phyloP scores from a whole-genome alignment of 2,329 filamentous ascomycete species.

The Atkinsonella hypoxylon region DNA sequence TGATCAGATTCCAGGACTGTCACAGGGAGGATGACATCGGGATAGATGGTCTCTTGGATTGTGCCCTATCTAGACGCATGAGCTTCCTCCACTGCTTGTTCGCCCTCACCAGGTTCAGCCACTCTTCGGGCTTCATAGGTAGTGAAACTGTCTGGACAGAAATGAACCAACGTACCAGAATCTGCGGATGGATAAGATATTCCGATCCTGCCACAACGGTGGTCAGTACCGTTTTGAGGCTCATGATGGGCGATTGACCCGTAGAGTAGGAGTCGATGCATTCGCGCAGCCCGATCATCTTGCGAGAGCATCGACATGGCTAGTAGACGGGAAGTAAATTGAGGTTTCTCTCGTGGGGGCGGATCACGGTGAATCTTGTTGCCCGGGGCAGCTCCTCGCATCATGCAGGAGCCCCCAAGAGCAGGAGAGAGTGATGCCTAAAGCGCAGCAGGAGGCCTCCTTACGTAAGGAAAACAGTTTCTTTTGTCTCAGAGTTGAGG shows the following conservation, averaged over 20 bases:
- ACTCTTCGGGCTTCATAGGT: not conserved
- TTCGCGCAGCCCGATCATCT: not conserved
- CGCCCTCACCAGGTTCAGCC: too few relatives aligned
- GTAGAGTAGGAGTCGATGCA: not conserved
- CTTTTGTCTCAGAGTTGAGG: too few relatives aligned
- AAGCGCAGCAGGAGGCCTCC: too few relatives aligned
- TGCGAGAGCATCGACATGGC: slow-evolving; percentile 2
- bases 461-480: too few relatives aligned
- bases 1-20: slow-evolving; percentile 27
- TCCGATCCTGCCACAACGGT: slow-evolving; percentile 25
- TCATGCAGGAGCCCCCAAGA: too few relatives aligned
- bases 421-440: too few relatives aligned
- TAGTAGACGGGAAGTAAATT: not conserved
- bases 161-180: slow-evolving; percentile 16
- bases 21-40: slow-evolving; percentile 28
- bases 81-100: not conserved
- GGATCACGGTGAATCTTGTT: too few relatives aligned
- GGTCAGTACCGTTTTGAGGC: slow-evolving; percentile 20
- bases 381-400: too few relatives aligned
- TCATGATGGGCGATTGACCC: not conserved
- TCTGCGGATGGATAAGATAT: slow-evolving; percentile 28
- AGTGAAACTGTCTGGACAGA: not conserved
- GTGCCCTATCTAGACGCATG: slow-evolving; percentile 18
- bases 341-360: not conserved
- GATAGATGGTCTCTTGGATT: slow-evolving; percentile 29